Evolutionary conservation across 148 eudicot genomes (phyloP).

Genomic region (Fagopyrum homotropicum): DNA sequence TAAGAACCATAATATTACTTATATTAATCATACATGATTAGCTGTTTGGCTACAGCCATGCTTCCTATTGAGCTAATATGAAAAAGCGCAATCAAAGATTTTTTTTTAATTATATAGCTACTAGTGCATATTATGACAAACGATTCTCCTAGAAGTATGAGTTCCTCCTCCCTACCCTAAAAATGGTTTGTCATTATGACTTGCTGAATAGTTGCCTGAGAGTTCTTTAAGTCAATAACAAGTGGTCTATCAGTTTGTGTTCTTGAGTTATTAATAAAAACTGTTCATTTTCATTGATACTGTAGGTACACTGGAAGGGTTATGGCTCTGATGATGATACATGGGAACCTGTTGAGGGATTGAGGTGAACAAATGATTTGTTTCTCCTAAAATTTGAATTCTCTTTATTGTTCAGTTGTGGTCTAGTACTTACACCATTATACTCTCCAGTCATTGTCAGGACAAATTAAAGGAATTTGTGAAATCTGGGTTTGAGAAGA

Average conservation of each 20-base stretch:
- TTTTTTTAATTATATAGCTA: too few relatives aligned
- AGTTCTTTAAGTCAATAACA: background rate
- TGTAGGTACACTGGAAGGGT: constrained; percentile 74
- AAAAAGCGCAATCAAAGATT: too few relatives aligned
- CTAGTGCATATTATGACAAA: too few relatives aligned
- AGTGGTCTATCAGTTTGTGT: background rate
- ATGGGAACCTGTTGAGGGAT: constrained; percentile 73
- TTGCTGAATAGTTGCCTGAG: background rate
- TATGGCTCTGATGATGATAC: constrained; percentile 64
- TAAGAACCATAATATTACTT: too few relatives aligned
- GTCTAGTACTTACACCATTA: background rate
- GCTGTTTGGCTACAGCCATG: too few relatives aligned
- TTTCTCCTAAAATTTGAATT: background rate
- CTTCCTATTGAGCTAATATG: too few relatives aligned
- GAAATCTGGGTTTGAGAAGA: constrained; percentile 30
- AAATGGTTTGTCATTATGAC: background rate
- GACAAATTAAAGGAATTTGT: constrained; percentile 58
- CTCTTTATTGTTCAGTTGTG: background rate
- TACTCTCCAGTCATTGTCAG: constrained; percentile 33
- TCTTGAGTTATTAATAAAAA: too few relatives aligned
- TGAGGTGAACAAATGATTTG: constrained; percentile 37
- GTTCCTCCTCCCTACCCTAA: too few relatives aligned
- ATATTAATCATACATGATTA: too few relatives aligned
- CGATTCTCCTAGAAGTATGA: background rate
- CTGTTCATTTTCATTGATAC: background rate